Percentiles rank a stretch among this genome's conserved stretches.
phyloP scores from a whole-genome alignment of 208 protist species.

The Novymonas esmeraldas region DNA sequence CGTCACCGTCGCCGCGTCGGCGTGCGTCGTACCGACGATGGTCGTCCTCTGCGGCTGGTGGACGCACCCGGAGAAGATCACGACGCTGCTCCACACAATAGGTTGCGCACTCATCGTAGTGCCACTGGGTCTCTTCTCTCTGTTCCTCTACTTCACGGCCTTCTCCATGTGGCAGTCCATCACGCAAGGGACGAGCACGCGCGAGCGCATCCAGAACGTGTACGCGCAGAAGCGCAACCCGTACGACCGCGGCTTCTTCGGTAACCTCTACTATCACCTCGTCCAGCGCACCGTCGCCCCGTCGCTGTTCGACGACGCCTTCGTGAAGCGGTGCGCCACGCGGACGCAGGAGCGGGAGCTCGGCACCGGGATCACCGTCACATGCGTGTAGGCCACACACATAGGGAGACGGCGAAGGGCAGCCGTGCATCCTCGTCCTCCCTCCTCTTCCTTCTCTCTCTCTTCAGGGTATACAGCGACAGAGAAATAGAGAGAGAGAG shows the following conservation, averaged over 20 bases:
- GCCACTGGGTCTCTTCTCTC: conserved; percentile 21
- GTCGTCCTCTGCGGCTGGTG: conserved; percentile 37
- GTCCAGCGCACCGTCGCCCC: conserved; percentile 36
- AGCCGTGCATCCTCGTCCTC: background rate
- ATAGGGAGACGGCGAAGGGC: background rate
- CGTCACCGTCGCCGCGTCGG: conserved; percentile 32
- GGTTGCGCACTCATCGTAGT: conserved; percentile 15
- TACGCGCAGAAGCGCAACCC: conserved; percentile 74
- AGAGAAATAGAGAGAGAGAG: background rate
- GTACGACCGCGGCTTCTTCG: conserved; percentile 53
- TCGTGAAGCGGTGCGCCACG: conserved; percentile 61
- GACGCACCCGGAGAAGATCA: conserved; percentile 28
- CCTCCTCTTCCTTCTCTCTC: background rate
- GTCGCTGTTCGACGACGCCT: conserved; percentile 71
- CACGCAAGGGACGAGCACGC: conserved; percentile 51
- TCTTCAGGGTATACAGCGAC: background rate
- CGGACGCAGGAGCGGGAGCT: conserved; percentile 40
- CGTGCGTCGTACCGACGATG: conserved; percentile 31
- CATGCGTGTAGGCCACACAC: conserved; percentile 21
- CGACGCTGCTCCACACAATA: conserved; percentile 15
- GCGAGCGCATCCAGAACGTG: conserved; percentile 74
- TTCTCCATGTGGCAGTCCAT: conserved; percentile 43
- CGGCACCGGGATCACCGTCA: conserved; percentile 35
- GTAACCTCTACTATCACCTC: conserved; percentile 62
- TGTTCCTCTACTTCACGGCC: conserved; percentile 27